phyloP scores from a whole-genome alignment of 2,329 filamentous ascomycete species.

The Venturia asperata region DNA sequence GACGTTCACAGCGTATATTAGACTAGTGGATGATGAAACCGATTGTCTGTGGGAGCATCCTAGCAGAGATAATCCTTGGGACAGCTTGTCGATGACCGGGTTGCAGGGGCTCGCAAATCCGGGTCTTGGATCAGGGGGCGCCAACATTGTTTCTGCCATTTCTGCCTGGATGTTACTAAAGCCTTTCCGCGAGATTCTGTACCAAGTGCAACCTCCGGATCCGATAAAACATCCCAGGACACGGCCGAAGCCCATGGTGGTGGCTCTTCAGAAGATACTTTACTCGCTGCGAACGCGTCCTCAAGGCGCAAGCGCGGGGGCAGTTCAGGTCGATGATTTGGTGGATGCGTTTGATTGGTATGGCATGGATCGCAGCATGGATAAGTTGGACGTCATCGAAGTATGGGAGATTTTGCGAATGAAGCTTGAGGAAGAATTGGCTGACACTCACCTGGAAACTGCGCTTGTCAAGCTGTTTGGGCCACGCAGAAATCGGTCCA shows the following conservation, averaged over 20 bases:
- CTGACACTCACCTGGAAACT: constrained; percentile 36
- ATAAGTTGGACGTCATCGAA: constrained; percentile 46
- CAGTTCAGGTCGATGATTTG: constrained; percentile 20
- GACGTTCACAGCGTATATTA: constrained; percentile 55
- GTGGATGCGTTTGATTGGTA: constrained; percentile 36
- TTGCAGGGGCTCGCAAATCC: constrained; percentile 41
- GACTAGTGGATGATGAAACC: constrained; percentile 54
- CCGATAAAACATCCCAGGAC: constrained; percentile 39
- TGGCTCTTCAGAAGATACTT: constrained; percentile 46
- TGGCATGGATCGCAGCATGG: constrained; percentile 31
- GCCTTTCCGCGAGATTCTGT: constrained; percentile 52
- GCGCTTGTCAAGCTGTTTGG: constrained; percentile 44
- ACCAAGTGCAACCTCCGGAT: constrained; percentile 42
- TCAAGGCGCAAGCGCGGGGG: constrained; percentile 28
- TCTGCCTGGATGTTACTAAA: constrained; percentile 52
- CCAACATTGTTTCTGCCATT: constrained; percentile 47
- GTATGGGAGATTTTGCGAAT: constrained; percentile 49
- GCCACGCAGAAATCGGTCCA: constrained; percentile 27
- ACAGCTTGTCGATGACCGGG: constrained; percentile 51
- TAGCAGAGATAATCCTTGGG: constrained; percentile 49
- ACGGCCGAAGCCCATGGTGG: constrained; percentile 45
- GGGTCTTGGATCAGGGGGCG: constrained; percentile 25
- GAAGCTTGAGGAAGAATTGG: constrained; percentile 47
- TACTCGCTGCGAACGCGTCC: constrained; percentile 42
- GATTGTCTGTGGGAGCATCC: constrained; percentile 55